These are phyloP conservation scores for Russula compacta DNA, from an alignment of 768 basidiomycete genomes.

Conservation along the genomic window DNA sequence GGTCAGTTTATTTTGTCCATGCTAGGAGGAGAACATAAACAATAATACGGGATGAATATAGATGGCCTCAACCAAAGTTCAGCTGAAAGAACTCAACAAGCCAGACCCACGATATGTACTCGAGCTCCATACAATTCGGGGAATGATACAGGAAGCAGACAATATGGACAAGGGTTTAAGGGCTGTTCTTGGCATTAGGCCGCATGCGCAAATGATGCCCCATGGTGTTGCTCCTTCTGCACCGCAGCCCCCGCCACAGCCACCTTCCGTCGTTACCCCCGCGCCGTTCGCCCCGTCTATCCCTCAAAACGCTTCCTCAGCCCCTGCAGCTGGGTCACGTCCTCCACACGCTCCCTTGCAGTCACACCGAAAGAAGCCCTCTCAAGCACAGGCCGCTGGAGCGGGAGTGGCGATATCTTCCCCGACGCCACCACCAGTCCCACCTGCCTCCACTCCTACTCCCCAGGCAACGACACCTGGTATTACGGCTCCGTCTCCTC, in stretches of 20 bases:
- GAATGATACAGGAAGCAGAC: slow-evolving; percentile 18
- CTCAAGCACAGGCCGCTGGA: not conserved
- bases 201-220: not conserved
- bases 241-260: slow-evolving; percentile 5
- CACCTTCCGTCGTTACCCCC: not conserved
- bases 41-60: not conserved
- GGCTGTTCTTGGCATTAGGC: not conserved
- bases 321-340: not conserved
- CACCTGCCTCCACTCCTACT: slow-evolving; percentile 13
- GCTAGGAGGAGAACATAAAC: not conserved
- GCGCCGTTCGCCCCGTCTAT: not conserved
- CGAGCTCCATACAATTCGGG: slow-evolving; percentile 18
- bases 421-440: slow-evolving; percentile 11
- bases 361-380: slow-evolving; percentile 12
- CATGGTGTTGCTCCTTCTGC: not conserved
- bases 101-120: slow-evolving; percentile 14
- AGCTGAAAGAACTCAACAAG: slow-evolving; percentile 10
- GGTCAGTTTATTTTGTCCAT: not conserved
- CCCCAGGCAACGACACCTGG: slow-evolving; percentile 16
- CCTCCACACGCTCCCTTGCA: not conserved
- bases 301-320: not conserved
- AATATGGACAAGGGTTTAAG: slow-evolving; percentile 16
- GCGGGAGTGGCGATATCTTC: not conserved
- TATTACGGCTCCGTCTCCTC: slow-evolving; percentile 16
- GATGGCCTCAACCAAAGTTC: slow-evolving; percentile 11